Evolutionary conservation across 2,329 filamentous ascomycete genomes (phyloP).

Genomic region (Botrytis sinoallii): DNA sequence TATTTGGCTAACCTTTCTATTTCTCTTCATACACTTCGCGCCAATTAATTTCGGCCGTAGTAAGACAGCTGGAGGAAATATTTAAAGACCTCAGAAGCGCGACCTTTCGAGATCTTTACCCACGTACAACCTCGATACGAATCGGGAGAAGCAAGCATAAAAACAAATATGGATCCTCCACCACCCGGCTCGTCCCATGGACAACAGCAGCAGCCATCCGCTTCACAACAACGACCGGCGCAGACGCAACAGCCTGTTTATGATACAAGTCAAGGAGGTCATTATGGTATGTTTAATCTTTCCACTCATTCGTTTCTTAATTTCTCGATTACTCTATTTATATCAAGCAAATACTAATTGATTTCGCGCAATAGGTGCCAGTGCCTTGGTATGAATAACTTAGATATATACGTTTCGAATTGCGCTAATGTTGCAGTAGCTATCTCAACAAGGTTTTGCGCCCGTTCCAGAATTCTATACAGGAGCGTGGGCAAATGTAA

Average conservation of each 20-base stretch:
- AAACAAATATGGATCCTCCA: slow-evolving; percentile 51
- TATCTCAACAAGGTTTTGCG: slow-evolving; percentile 82
- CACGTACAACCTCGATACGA: slow-evolving; percentile 7
- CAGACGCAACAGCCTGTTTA: slow-evolving; percentile 52
- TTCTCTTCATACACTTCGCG: neutral
- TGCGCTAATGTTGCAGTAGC: slow-evolving; percentile 49
- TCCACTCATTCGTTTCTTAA: neutral
- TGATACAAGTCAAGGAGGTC: slow-evolving; percentile 69
- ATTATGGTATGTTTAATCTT: slow-evolving; percentile 61
- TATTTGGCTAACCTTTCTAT: neutral
- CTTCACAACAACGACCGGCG: slow-evolving; percentile 32
- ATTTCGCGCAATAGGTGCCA: slow-evolving; percentile 53
- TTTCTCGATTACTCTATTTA: neutral
- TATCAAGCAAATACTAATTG: slow-evolving; percentile 30
- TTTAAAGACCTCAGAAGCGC: neutral
- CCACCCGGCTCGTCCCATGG: slow-evolving; percentile 52
- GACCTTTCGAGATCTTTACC: neutral
- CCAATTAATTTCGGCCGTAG: slow-evolving; percentile 5
- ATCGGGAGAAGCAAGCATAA: slow-evolving; percentile 13
- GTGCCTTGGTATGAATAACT: slow-evolving; percentile 58
- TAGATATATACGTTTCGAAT: slow-evolving; percentile 6
- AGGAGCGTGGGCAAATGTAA: slow-evolving; percentile 90
- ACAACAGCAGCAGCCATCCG: slow-evolving; percentile 52
- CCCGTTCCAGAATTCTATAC: slow-evolving; percentile 90
- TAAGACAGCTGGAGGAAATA: neutral